Evolutionary conservation across 805 yeast genomes (phyloP).

Genomic region (Sungouiella blattae): DNA sequence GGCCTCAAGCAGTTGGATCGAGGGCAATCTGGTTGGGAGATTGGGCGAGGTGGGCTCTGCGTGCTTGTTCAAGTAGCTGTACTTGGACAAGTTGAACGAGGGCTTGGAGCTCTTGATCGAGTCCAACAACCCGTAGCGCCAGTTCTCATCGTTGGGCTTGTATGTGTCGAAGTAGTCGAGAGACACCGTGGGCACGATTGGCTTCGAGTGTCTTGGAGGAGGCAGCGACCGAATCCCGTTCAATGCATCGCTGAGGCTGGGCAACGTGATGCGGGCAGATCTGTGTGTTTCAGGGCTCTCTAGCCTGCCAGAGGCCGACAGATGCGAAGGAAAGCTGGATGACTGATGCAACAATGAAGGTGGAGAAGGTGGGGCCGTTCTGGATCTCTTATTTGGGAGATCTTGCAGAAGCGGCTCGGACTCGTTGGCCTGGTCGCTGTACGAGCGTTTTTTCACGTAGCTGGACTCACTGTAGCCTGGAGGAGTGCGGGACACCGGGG

Average conservation of each 20-base stretch:
- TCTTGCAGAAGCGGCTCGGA: not conserved
- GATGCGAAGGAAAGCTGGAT: not conserved
- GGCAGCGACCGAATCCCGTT: not conserved
- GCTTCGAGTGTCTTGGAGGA: not conserved
- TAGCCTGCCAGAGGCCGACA: not conserved
- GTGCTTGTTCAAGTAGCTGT: constrained; percentile 25
- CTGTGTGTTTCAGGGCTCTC: too few relatives aligned
- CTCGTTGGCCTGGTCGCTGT: constrained; percentile 21
- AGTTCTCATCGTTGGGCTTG: constrained; percentile 43
- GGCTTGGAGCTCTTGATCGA: constrained; percentile 25
- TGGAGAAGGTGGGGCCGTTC: constrained; percentile 14
- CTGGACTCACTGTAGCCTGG: constrained; percentile 1
- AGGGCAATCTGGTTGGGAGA: constrained; percentile 9
- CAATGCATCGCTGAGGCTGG: constrained; percentile 35
- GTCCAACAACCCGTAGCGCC: constrained; percentile 41
- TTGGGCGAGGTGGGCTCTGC: not conserved
- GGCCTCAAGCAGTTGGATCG: constrained; percentile 9
- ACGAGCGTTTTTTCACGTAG: constrained; percentile 25
- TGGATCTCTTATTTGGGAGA: constrained; percentile 4
- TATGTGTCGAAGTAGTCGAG: constrained; percentile 44
- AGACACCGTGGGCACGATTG: constrained; percentile 33
- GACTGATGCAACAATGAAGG: constrained; percentile 1
- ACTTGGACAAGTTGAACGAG: constrained; percentile 23
- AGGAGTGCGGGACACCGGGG: constrained; percentile 6
- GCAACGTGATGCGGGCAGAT: constrained; percentile 23